Percentiles rank a stretch among this genome's conserved stretches.
Conservation (phyloP, 352 stramenopile genomes). For the Hyaloperonospora arabidopsidis region DNA sequence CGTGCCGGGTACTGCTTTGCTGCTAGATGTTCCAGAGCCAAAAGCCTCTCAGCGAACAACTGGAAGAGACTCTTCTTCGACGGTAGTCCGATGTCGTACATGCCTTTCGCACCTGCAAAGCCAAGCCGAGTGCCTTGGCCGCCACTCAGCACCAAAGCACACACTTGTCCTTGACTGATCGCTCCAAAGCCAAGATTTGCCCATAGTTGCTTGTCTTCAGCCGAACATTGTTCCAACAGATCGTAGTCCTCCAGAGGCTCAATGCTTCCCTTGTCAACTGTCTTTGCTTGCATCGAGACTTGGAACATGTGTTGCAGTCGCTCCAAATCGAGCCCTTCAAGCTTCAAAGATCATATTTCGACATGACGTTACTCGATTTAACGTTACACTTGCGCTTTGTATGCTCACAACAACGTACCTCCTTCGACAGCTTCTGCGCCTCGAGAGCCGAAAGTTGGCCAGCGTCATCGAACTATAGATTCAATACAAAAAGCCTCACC, state of each 20-base stretch:
- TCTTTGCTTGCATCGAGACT: slow-evolving; percentile 33
- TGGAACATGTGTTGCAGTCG: slow-evolving; percentile 56
- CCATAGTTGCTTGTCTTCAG: slow-evolving; percentile 44
- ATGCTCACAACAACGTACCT: slow-evolving; percentile 29
- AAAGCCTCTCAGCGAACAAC: slow-evolving; percentile 89
- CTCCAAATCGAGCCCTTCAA: slow-evolving; percentile 62
- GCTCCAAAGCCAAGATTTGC: slow-evolving; percentile 56
- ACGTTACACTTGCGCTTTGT: too few relatives aligned
- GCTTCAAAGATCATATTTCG: slow-evolving; percentile 23
- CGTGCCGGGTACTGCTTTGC: slow-evolving; percentile 13
- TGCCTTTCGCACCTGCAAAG: slow-evolving; percentile 92
- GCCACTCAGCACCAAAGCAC: slow-evolving; percentile 90
- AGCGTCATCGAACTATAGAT: slow-evolving; percentile 57
- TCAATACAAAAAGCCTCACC: neutral
- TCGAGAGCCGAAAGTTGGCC: slow-evolving; percentile 36
- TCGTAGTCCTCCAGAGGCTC: slow-evolving; percentile 66
- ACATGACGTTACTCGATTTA: neutral
- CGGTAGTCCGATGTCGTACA: slow-evolving; percentile 89
- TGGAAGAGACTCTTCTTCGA: slow-evolving; percentile 92
- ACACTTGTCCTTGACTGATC: slow-evolving; percentile 84
- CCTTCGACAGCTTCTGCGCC: slow-evolving; percentile 30
- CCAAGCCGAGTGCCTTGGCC: slow-evolving; percentile 96
- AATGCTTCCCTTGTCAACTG: slow-evolving; percentile 20
- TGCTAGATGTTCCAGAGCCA: slow-evolving; percentile 54
- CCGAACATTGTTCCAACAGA: slow-evolving; percentile 40